phyloP scores from a whole-genome alignment of 306 rosid genomes.

The Corylus heterophylla region DNA sequence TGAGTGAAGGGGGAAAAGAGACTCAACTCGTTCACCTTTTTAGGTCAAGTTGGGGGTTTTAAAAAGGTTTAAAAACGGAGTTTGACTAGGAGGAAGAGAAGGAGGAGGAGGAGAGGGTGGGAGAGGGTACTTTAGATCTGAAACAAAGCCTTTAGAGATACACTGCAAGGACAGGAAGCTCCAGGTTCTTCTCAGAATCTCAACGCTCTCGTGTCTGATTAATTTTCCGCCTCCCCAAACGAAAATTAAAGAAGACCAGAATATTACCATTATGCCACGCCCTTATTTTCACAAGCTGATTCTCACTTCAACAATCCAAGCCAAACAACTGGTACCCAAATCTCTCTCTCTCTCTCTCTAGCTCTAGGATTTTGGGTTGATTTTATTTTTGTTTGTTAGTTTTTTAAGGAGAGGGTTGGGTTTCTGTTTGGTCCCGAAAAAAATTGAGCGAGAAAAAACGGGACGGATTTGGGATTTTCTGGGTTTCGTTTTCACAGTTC shows the following conservation, averaged over 20 bases:
- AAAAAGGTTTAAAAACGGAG: conserved; percentile 36
- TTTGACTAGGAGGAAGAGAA: conserved; percentile 59
- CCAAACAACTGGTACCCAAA: conserved; percentile 71
- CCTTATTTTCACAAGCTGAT: conserved; percentile 86
- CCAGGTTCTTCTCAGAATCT: conserved; percentile 31
- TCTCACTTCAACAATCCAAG: conserved; percentile 61
- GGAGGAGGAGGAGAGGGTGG: conserved; percentile 18
- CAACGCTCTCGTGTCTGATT: neutral
- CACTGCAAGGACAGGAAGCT: conserved; percentile 4
- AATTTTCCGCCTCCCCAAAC: neutral
- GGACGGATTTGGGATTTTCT: conserved; percentile 6
- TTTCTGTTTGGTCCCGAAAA: conserved; percentile 21
- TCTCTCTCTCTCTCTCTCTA: conserved; percentile 18
- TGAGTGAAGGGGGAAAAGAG: conserved; percentile 51
- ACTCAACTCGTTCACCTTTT: conserved; percentile 31
- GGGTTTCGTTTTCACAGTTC: conserved; percentile 12
- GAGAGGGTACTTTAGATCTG: conserved; percentile 45
- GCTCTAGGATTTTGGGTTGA: neutral
- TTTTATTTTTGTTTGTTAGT: conserved; percentile 16
- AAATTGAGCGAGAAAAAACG: conserved; percentile 23
- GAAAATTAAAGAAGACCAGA: neutral
- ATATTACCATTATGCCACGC: conserved; percentile 54
- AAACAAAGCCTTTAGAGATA: conserved; percentile 14
- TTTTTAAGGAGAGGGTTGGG: neutral
- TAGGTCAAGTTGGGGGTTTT: conserved; percentile 54